Evolutionary conservation across 2,329 filamentous ascomycete genomes (phyloP), one percentile per base, ranked within the genome.

Genomic region (Paramyrothecium roridum): DNA sequence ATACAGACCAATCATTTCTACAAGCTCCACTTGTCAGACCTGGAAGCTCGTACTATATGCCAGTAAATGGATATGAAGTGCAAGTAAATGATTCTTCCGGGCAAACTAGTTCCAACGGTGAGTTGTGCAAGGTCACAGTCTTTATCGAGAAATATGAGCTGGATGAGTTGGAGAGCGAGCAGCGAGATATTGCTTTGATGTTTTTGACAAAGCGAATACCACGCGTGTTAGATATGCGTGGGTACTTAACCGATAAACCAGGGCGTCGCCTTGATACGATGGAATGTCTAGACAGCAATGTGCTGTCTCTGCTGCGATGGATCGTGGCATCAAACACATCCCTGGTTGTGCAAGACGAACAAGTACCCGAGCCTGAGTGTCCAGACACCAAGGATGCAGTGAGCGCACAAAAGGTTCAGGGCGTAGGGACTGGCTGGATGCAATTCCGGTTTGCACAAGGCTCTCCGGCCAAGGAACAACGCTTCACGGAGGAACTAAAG

Each of bases 361-460:
- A 59, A 47, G 72, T 73, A 10, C 65, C 57, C n/a, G 21, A 23
- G 7, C 13, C 45, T 26, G 53, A 58, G 50, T 65, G 58, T 55
- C 65, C 73, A 76, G 20, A 21, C 37, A 78, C 37, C 13, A 16
- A 6, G 16, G 13, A 43, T 43, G 13, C 7, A 6, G 37, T 13
- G 6, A 43, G 86, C 58, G 50, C 56, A 11, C 61, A 61, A 20
- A 79, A 77, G 12, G 80, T 95, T 3, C 75, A 74, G 22, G 87
- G 87, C 1, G 85, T 93, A 74, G 65, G 77, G 0, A 76, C 72
- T 3, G 53, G 50, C 2, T 93, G 86, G 80, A 77, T 90, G 55
- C 92, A 96, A 68, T 97, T 96, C 64, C 83, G 90, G 26, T 91
- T 97, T 62, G 87, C 89, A 0, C 93, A 96, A 76, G 93, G 92